These are phyloP conservation scores for Penicillium sp. DNA, from an alignment of 2,329 filamentous ascomycete genomes.

Conservation along the genomic window DNA sequence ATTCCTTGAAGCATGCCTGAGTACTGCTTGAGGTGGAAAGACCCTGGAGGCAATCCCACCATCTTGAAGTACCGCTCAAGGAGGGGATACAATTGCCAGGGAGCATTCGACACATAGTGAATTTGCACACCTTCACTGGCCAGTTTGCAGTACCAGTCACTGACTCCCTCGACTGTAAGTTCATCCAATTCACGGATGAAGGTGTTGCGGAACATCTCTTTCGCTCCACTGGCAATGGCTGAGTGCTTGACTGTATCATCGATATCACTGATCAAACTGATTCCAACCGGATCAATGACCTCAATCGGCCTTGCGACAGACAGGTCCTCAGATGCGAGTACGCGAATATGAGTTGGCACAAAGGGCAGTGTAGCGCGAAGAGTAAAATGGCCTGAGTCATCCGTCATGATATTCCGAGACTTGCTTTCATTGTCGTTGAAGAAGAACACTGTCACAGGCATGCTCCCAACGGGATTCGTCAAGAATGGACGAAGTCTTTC, in stretches of 20 bases:
- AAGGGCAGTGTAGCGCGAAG: slow-evolving; percentile 81
- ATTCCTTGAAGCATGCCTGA: slow-evolving; percentile 96
- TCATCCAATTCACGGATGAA: slow-evolving; percentile 84
- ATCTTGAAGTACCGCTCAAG: slow-evolving; percentile 79
- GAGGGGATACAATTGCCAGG: slow-evolving; percentile 94
- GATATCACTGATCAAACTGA: slow-evolving; percentile 95
- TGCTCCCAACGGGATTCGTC: slow-evolving; percentile 72
- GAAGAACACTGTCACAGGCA: slow-evolving; percentile 88
- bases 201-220: slow-evolving; percentile 94
- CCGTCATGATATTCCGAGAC: slow-evolving; percentile 78
- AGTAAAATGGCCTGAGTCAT: slow-evolving; percentile 84
- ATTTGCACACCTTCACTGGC: slow-evolving; percentile 77
- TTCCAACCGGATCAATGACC: slow-evolving; percentile 71
- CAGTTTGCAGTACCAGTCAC: slow-evolving; percentile 81
- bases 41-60: slow-evolving; percentile 78
- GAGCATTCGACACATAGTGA: slow-evolving; percentile 98
- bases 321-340: slow-evolving; percentile 80
- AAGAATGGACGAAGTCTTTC: slow-evolving; percentile 84
- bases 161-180: slow-evolving; percentile 80
- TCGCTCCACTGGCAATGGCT: slow-evolving; percentile 79
- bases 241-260: slow-evolving; percentile 97
- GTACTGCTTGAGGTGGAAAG: slow-evolving; percentile 94
- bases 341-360: slow-evolving; percentile 81
- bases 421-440: slow-evolving; percentile 82
- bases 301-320: slow-evolving; percentile 76